phyloP scores from a whole-genome alignment of 2,329 filamentous ascomycete genomes.

The Boeremia lycopersici region DNA sequence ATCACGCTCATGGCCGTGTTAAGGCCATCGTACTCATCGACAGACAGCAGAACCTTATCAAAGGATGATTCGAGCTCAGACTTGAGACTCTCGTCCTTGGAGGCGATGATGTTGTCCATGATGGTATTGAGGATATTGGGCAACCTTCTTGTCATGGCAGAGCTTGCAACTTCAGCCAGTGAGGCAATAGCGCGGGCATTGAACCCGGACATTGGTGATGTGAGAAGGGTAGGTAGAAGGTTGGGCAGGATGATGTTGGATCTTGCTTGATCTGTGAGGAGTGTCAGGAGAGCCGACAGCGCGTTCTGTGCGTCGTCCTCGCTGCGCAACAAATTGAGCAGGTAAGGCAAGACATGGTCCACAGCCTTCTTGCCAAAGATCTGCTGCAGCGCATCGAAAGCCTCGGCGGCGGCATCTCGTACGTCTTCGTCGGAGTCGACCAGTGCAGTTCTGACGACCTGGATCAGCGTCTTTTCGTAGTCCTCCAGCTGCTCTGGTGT shows the following conservation, averaged over 20 bases:
- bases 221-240: slow-evolving; percentile 89
- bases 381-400: slow-evolving; percentile 93
- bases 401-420: slow-evolving; percentile 92
- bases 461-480: slow-evolving; percentile 93
- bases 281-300: slow-evolving; percentile 86
- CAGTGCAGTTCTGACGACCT: slow-evolving; percentile 88
- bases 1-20: slow-evolving; percentile 96
- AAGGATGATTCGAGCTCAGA: slow-evolving; percentile 80
- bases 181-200: slow-evolving; percentile 94
- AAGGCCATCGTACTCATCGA: slow-evolving; percentile 94
- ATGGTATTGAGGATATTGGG: slow-evolving; percentile 91
- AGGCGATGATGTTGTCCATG: slow-evolving; percentile 87
- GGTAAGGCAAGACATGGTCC: slow-evolving; percentile 90
- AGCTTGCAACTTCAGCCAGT: slow-evolving; percentile 85
- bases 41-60: slow-evolving; percentile 86
- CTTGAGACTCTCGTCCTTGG: slow-evolving; percentile 74
- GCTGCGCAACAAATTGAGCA: slow-evolving; percentile 85
- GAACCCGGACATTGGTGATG: slow-evolving; percentile 89
- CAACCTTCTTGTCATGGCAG: slow-evolving; percentile 87
- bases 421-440: slow-evolving; percentile 90
- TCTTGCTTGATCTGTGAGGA: slow-evolving; percentile 89
- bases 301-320: slow-evolving; percentile 91
- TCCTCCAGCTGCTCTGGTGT: slow-evolving; percentile 88
- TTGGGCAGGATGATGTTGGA: slow-evolving; percentile 97
- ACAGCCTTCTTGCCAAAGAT: slow-evolving; percentile 93